Conservation (phyloP, 257 asterid genomes). For the Avicennia marina region DNA sequence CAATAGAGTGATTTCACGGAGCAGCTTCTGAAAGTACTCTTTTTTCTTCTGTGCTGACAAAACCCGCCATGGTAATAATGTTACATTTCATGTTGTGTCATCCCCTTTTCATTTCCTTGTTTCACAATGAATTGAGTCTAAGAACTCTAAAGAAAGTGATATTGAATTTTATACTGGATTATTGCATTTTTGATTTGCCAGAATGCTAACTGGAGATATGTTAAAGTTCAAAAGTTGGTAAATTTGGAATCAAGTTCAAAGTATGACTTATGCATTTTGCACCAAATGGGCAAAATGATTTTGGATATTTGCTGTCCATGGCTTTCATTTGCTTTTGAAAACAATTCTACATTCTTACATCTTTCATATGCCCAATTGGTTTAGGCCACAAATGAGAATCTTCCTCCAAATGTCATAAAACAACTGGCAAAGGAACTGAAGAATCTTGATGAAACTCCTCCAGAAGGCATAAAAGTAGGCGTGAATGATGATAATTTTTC, state of each 20-base stretch:
- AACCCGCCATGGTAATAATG: constrained; percentile 37
- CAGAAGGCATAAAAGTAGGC: constrained; percentile 94
- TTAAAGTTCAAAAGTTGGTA: constrained; percentile 9
- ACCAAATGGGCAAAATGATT: neutral
- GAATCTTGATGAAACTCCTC: constrained; percentile 94
- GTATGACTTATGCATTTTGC: neutral
- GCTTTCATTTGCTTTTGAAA: neutral
- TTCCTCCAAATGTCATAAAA: constrained; percentile 90
- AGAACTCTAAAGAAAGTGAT: neutral
- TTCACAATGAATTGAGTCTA: constrained; percentile 1
- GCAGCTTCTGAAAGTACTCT: constrained; percentile 14
- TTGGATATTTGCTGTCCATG: neutral
- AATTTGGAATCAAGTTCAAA: neutral
- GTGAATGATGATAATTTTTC: constrained; percentile 90
- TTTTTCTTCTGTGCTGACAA: constrained; percentile 1
- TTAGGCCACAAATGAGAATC: constrained; percentile 91
- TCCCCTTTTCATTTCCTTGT: neutral
- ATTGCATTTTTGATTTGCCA: neutral
- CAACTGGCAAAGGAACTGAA: constrained; percentile 90
- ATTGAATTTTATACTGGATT: neutral
- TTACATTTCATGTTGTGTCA: neutral
- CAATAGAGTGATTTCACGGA: constrained; percentile 1
- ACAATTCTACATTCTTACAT: constrained; percentile 4
- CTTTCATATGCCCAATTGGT: constrained; percentile 13
- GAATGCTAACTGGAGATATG: neutral